These are phyloP conservation scores for Gynostemma pentaphyllum DNA, from an alignment of 306 rosid species.

Conservation along the genomic window DNA sequence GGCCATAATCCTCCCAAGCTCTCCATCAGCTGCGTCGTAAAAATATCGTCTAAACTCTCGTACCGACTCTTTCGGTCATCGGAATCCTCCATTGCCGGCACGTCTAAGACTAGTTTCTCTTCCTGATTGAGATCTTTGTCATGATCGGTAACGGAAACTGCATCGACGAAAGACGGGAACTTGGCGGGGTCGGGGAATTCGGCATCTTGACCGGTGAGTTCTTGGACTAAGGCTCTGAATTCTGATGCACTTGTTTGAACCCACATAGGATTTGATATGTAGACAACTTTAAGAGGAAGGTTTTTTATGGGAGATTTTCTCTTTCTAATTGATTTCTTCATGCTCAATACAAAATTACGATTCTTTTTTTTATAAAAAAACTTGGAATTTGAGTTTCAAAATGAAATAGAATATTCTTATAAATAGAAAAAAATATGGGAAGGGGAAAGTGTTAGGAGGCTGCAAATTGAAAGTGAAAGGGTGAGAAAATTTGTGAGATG, in stretches of 20 bases:
- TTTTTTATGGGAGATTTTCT: slow-evolving; percentile 11
- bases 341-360: neutral
- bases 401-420: neutral
- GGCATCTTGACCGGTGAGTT: slow-evolving; percentile 64
- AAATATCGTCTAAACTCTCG: neutral
- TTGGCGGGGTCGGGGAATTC: slow-evolving; percentile 41
- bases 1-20: neutral
- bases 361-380: neutral
- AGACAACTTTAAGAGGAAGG: slow-evolving; percentile 51
- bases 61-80: neutral
- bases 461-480: neutral
- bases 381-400: neutral
- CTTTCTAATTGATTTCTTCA: slow-evolving; percentile 16
- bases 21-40: neutral
- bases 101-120: neutral
- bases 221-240: slow-evolving; percentile 74
- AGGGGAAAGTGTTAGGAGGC: neutral
- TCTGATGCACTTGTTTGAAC: slow-evolving; percentile 54
- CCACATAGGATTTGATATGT: slow-evolving; percentile 73
- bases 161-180: slow-evolving; percentile 1
- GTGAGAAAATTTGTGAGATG: neutral
- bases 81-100: neutral
- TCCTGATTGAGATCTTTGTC: neutral
- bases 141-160: no score
- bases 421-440: neutral